Conservation (phyloP, 129 eudicot genomes). For the Deinandra increscens region DNA sequence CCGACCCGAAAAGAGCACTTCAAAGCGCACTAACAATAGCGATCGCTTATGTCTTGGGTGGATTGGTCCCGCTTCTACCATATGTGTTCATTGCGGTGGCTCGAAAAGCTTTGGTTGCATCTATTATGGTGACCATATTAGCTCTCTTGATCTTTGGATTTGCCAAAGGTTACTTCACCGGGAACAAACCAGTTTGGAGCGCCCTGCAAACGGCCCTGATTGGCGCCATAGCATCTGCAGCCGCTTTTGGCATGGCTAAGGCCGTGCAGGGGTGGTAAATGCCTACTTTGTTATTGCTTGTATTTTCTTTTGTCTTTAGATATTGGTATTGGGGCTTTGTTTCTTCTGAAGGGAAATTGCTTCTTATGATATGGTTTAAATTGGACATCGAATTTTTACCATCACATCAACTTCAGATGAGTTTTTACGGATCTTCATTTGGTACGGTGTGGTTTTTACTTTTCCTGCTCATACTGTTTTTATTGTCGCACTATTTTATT, state of each 20-base stretch:
- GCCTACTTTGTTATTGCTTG: not conserved
- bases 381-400: too few species aligned
- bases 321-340: not conserved
- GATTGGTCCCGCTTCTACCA: conserved; percentile 70
- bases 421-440: too few species aligned
- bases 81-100: conserved; percentile 76
- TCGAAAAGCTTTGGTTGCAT: conserved; percentile 57
- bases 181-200: conserved; percentile 59
- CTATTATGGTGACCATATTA: conserved; percentile 56
- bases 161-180: conserved; percentile 79
- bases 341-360: not conserved
- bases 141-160: conserved; percentile 77
- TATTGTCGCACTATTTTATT: too few species aligned
- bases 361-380: too few species aligned
- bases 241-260: conserved; percentile 96
- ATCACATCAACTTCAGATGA: too few species aligned
- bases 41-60: conserved; percentile 71
- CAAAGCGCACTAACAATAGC: conserved; percentile 90
- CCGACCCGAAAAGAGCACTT: conserved; percentile 86
- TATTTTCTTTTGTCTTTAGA: conserved; percentile 3
- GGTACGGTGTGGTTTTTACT: too few species aligned
- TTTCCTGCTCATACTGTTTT: too few species aligned
- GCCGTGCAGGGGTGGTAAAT: conserved; percentile 48
- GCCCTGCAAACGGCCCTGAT: conserved; percentile 78
- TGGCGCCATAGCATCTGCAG: conserved; percentile 91